Conservation (phyloP, 2,329 filamentous ascomycete genomes). For the Colletotrichum simmondsii region DNA sequence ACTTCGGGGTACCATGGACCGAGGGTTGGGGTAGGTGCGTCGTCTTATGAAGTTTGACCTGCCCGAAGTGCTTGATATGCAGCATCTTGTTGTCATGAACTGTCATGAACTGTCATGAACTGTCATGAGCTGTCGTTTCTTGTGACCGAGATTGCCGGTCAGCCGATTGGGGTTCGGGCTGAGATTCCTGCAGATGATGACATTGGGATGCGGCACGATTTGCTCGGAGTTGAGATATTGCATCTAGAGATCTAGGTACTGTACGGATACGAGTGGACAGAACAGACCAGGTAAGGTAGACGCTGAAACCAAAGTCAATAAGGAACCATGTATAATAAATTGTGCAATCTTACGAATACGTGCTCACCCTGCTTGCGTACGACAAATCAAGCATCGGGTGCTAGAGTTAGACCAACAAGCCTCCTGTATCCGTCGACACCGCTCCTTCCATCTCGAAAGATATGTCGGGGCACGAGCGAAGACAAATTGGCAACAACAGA, state of each 20-base stretch:
- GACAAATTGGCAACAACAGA: neutral
- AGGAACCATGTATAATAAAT: neutral
- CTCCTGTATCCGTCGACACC: neutral
- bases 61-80: neutral
- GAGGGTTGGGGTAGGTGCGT: slow-evolving; percentile 3
- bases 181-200: neutral
- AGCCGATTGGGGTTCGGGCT: neutral
- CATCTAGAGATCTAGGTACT: neutral
- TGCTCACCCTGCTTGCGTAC: neutral
- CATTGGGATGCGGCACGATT: neutral
- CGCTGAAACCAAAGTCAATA: neutral
- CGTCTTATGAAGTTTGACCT: neutral
- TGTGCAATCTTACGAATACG: neutral
- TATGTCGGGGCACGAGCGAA: too few species aligned
- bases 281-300: neutral
- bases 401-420: neutral
- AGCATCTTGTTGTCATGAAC: neutral
- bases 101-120: neutral
- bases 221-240: neutral
- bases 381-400: neutral
- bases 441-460: too few species aligned
- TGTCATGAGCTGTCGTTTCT: neutral
- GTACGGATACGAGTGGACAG: neutral
- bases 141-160: neutral
- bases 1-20: slow-evolving; percentile 16